These are phyloP conservation scores for Podaxis pistillaris DNA, from an alignment of 768 basidiomycete species.

Conservation along the genomic window DNA sequence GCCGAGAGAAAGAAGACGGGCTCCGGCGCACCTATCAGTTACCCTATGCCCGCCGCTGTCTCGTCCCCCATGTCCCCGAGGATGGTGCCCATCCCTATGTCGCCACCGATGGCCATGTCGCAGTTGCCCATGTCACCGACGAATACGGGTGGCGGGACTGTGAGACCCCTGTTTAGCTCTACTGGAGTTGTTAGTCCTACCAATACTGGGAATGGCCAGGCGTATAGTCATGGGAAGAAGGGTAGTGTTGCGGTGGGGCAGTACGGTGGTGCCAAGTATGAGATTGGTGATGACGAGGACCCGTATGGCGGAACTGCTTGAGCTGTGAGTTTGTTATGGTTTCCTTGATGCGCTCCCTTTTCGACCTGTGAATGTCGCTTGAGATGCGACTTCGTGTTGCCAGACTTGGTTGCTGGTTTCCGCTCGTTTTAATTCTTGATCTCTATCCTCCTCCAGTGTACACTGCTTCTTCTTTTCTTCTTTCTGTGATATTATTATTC, in stretches of 20 bases:
- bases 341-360: neutral
- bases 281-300: conserved; percentile 9
- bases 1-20: conserved; percentile 26
- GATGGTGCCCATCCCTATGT: neutral
- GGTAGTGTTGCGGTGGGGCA: neutral
- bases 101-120: neutral
- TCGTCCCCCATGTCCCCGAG: conserved; percentile 8
- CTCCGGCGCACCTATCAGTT: conserved; percentile 20
- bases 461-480: neutral
- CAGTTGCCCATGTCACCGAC: neutral
- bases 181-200: conserved; percentile 5
- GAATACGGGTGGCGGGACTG: neutral
- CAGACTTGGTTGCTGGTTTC: neutral
- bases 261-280: conserved; percentile 1
- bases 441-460: neutral
- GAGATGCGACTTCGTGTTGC: neutral
- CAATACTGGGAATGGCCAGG: neutral
- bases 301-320: conserved; percentile 6
- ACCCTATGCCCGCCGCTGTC: conserved; percentile 24
- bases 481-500: neutral
- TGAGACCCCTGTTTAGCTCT: neutral
- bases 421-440: neutral
- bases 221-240: neutral
- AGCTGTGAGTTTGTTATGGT: neutral
- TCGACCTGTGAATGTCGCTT: neutral